Evolutionary conservation across 352 stramenopile genomes (phyloP), one percentile per base, ranked within the genome.

Genomic region (Pythium oligandrum): DNA sequence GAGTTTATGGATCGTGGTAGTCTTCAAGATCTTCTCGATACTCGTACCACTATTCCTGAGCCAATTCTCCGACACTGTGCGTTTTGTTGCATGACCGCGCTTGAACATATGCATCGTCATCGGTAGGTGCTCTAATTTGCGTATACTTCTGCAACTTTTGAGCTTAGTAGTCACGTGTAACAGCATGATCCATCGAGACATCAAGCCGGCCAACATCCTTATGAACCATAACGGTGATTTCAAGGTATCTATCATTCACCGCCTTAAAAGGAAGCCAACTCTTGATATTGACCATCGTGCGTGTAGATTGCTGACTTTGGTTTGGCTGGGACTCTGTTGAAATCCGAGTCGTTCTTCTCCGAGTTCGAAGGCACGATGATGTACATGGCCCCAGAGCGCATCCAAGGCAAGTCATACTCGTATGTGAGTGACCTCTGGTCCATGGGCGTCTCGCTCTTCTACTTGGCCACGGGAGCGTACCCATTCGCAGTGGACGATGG

Each of bases 381-480:
- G 69, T 98, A 98, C 75, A 98, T 98, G 94, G 83, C 88, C 0
- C 93, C 94, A 0, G 92, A 98, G 60, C 76, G 94, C 3, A 96
- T 98, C 39, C 78, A 81, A 2, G 89, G 89, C 1, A 68, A 93
- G 17, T 64, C 74, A 12, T 98, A 98, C 64, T 79, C 70, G 10
- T 95, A 82, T 39, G 71, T 84, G 10, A 90, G 80, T 46, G 82
- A 93, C 35, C 49, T 89, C 3, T 94, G 84, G 82, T 90, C 84
- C 3, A 68, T 94, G 26, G 84, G 82, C 1, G 72, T 93, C 57
- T 73, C 73, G 4, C 44, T 94, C 3, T 89, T 91, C 50, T 78
- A 73, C 4, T 55, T 93, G 3, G 73, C 79, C 4, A 86, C 78
- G 0, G 78, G 84, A 7, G 58, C 57, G 2, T 90, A 92, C 35